Evolutionary conservation across 768 basidiomycete species (phyloP).

Genomic region (Mycena albidolilacea): DNA sequence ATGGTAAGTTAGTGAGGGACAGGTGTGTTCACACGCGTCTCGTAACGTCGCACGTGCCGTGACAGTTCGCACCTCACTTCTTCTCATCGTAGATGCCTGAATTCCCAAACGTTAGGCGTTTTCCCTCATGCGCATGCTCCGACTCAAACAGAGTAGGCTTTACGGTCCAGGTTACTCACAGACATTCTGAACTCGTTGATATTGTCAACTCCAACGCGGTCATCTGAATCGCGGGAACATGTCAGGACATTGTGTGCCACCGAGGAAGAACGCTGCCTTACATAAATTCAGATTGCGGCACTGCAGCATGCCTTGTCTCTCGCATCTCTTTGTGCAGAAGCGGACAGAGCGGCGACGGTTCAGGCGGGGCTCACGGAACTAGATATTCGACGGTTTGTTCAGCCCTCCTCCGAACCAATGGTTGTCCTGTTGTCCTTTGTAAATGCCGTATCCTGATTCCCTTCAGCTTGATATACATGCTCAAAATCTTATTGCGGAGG

Average conservation of each 20-base stretch:
- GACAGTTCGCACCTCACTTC: background rate
- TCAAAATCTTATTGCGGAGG: constrained; percentile 20
- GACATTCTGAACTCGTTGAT: constrained; percentile 21
- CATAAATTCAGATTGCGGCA: background rate
- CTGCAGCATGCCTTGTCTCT: constrained; percentile 4
- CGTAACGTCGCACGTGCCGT: constrained; percentile 14
- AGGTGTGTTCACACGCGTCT: background rate
- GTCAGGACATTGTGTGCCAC: background rate
- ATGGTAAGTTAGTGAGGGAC: background rate
- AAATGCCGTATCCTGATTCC: too few relatives aligned
- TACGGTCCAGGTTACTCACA: constrained; percentile 1
- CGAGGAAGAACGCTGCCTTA: background rate
- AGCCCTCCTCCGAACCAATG: background rate
- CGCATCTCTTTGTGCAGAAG: background rate
- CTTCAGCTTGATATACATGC: constrained; percentile 8
- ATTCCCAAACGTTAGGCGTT: background rate
- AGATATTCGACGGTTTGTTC: constrained; percentile 25
- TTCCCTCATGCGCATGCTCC: background rate
- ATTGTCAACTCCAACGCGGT: background rate
- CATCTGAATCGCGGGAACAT: constrained; percentile 20
- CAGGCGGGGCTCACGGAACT: constrained; percentile 18
- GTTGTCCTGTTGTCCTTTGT: background rate
- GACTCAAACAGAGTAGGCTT: background rate
- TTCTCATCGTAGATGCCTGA: background rate
- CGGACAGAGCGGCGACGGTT: background rate